Evolutionary conservation across 495 filamentous ascomycete genomes (phyloP).

Genomic region (Parathielavia appendiculata): DNA sequence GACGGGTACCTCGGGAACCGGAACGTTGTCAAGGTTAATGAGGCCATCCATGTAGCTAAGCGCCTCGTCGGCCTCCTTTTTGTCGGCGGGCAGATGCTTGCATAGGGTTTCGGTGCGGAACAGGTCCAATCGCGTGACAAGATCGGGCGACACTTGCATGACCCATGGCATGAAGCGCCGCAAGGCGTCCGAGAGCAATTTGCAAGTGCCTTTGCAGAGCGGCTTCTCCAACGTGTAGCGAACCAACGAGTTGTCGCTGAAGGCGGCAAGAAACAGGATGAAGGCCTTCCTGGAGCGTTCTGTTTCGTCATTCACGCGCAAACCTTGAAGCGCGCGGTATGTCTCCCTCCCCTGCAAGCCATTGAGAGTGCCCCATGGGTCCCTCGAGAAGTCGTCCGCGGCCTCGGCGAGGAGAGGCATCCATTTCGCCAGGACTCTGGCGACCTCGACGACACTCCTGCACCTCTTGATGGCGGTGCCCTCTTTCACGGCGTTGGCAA

Average conservation of each 20-base stretch:
- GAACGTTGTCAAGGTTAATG: slow-evolving; percentile 50
- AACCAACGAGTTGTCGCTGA: slow-evolving; percentile 48
- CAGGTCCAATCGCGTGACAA: slow-evolving; percentile 46
- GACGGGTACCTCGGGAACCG: slow-evolving; percentile 59
- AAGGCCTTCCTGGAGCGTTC: slow-evolving; percentile 51
- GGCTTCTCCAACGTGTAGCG: slow-evolving; percentile 41
- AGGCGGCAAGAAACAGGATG: slow-evolving; percentile 43
- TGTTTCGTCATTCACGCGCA: slow-evolving; percentile 44
- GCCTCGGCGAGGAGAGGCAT: slow-evolving; percentile 43
- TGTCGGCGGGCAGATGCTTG: slow-evolving; percentile 40
- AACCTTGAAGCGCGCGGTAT: slow-evolving; percentile 30
- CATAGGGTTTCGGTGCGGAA: slow-evolving; percentile 49
- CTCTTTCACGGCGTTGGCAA: slow-evolving; percentile 43
- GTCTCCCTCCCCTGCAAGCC: slow-evolving; percentile 34
- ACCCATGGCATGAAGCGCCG: slow-evolving; percentile 50
- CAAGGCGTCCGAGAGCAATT: slow-evolving; percentile 45
- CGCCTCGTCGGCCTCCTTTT: slow-evolving; percentile 46
- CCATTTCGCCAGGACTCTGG: slow-evolving; percentile 37
- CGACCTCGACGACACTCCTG: slow-evolving; percentile 35
- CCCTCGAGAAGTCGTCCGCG: slow-evolving; percentile 37
- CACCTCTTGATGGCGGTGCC: slow-evolving; percentile 34
- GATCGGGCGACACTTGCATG: slow-evolving; percentile 44
- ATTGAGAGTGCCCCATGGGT: slow-evolving; percentile 37
- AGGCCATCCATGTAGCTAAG: slow-evolving; percentile 51
- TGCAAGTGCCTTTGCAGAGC: slow-evolving; percentile 44